Evolutionary conservation across 352 stramenopile species (phyloP).

Genomic region (Pythium aquatile): DNA sequence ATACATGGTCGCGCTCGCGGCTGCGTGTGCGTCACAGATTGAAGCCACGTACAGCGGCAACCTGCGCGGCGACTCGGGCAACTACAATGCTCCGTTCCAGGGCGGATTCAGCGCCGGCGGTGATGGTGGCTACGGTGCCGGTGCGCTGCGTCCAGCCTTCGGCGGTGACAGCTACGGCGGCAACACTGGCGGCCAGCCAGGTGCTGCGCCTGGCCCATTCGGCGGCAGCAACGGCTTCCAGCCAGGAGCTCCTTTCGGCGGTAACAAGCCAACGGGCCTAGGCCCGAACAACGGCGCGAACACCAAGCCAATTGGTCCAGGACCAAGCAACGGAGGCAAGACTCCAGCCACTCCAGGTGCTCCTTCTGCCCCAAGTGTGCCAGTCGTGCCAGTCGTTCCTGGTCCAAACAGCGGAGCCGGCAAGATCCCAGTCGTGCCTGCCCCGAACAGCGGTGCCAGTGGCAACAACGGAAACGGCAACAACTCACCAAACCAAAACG

Average conservation of each 20-base stretch:
- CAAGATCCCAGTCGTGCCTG: not conserved
- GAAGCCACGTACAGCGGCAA: constrained; percentile 7
- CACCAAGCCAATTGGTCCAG: not conserved
- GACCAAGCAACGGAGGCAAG: not conserved
- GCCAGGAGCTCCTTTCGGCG: not conserved
- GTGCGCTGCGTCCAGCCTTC: constrained; percentile 1
- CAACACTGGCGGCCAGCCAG: not conserved
- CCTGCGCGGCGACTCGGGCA: not conserved
- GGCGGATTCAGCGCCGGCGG: not conserved
- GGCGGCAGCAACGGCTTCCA: not conserved
- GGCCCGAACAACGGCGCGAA: not conserved
- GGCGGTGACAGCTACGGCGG: not conserved
- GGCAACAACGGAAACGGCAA: not conserved
- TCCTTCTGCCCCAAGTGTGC: no score
- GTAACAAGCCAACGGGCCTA: not conserved
- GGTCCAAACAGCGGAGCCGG: not conserved
- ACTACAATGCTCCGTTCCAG: not conserved
- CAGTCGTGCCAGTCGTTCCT: not conserved
- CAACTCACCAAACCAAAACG: constrained; percentile 4
- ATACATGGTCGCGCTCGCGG: constrained; percentile 2
- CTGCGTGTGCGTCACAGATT: constrained; percentile 9
- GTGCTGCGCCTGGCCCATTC: not conserved
- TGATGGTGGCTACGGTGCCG: not conserved
- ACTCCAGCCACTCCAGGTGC: no score
- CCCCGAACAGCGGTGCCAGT: not conserved